phyloP scores from a whole-genome alignment of 345 rosid species.

The Psidium guajava region DNA sequence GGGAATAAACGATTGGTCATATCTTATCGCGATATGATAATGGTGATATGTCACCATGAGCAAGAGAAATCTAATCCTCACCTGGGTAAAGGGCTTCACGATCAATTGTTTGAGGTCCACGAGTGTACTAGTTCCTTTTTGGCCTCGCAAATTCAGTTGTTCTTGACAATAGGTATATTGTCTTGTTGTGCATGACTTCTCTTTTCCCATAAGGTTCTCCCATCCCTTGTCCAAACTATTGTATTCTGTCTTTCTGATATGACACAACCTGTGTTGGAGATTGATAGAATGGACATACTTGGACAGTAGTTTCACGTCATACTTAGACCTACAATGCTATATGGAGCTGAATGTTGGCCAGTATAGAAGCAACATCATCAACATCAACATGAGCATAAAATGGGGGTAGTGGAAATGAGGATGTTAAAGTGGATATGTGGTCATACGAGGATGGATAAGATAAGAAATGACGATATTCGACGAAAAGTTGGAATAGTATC shows the following conservation, averaged over 20 bases:
- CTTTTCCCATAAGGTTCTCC: background rate
- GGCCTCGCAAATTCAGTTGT: background rate
- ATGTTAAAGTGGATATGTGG: too few relatives aligned
- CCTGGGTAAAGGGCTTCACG: background rate
- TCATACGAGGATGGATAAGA: too few relatives aligned
- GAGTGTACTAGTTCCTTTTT: background rate
- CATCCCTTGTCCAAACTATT: background rate
- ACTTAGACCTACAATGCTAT: background rate
- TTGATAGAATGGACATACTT: background rate
- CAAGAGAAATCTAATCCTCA: background rate
- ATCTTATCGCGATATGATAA: background rate
- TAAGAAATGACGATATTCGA: too few relatives aligned
- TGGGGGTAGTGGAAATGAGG: too few relatives aligned
- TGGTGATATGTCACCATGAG: background rate
- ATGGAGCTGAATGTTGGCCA: too few relatives aligned
- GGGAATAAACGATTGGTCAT: background rate
- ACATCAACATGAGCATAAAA: too few relatives aligned
- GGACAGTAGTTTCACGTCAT: background rate
- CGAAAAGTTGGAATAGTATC: too few relatives aligned
- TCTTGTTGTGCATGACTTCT: background rate
- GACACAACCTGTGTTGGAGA: background rate
- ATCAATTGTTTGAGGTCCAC: background rate
- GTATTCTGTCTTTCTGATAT: background rate
- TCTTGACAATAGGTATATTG: background rate
- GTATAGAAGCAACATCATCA: too few relatives aligned